phyloP scores from a whole-genome alignment of 1,284 basidiomycete genomes.

The Phylloboletellus chloephorus region DNA sequence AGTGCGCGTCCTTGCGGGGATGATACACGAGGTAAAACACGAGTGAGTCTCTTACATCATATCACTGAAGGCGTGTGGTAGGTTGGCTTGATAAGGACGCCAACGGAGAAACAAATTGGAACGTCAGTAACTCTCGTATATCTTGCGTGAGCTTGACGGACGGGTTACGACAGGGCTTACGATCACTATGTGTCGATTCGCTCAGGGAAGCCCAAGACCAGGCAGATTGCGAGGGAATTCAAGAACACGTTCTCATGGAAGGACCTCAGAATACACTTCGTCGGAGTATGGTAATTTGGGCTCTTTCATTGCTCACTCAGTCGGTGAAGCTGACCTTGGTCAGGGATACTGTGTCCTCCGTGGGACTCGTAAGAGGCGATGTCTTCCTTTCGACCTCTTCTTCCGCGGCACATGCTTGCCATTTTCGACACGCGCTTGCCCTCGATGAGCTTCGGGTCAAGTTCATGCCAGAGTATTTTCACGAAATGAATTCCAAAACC shows the following conservation, averaged over 20 bases:
- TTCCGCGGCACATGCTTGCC: slow-evolving; percentile 27
- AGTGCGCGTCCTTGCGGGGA: slow-evolving; percentile 38
- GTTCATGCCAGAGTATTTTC: slow-evolving; percentile 38
- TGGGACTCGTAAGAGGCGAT: slow-evolving; percentile 27
- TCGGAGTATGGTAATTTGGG: slow-evolving; percentile 36
- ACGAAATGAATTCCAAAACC: slow-evolving; percentile 23
- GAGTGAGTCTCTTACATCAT: neutral
- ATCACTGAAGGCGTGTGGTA: slow-evolving; percentile 3
- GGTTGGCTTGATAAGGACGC: slow-evolving; percentile 23
- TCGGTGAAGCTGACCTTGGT: neutral
- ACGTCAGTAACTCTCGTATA: slow-evolving; percentile 12
- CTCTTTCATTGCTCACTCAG: neutral
- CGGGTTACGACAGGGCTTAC: slow-evolving; percentile 32
- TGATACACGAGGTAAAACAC: slow-evolving; percentile 36
- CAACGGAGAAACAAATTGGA: slow-evolving; percentile 25
- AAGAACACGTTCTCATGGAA: slow-evolving; percentile 35
- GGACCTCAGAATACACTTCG: slow-evolving; percentile 34
- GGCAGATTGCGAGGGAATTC: slow-evolving; percentile 27
- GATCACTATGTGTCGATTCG: slow-evolving; percentile 31
- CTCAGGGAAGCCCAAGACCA: slow-evolving; percentile 11
- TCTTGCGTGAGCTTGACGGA: neutral
- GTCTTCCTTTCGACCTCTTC: slow-evolving; percentile 25
- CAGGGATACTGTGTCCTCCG: slow-evolving; percentile 43
- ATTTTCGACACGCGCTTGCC: slow-evolving; percentile 39
- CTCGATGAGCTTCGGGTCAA: slow-evolving; percentile 39